phyloP scores from a whole-genome alignment of 1,284 basidiomycete genomes.

The Microbotryum lychnidis-dioicae region DNA sequence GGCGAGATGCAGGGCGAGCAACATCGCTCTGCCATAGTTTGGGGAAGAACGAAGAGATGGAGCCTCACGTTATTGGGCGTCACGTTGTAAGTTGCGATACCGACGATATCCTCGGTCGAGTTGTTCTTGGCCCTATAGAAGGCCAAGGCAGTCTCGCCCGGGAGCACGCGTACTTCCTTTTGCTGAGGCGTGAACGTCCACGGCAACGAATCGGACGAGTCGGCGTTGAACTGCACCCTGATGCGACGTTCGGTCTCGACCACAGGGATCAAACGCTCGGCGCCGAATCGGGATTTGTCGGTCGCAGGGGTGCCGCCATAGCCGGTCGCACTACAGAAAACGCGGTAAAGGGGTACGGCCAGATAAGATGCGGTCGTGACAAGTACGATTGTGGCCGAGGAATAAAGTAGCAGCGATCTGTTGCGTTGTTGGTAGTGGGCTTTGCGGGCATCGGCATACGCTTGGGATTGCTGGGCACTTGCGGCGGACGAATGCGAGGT shows the following conservation, averaged over 20 bases:
- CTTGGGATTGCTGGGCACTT: constrained; percentile 7
- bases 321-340: constrained; percentile 95
- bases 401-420: constrained; percentile 33
- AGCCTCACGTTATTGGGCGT: constrained; percentile 72
- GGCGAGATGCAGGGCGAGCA: neutral
- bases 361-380: constrained; percentile 85
- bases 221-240: constrained; percentile 92
- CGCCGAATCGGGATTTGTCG: constrained; percentile 66
- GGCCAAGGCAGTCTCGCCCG: constrained; percentile 90
- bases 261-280: constrained; percentile 69
- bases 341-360: constrained; percentile 91
- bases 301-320: constrained; percentile 92
- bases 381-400: constrained; percentile 52
- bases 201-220: constrained; percentile 76
- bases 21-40: neutral
- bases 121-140: constrained; percentile 93
- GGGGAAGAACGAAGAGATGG: neutral
- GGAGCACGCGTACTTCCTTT: constrained; percentile 79
- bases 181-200: constrained; percentile 92
- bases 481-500: neutral
- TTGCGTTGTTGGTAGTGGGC: constrained; percentile 22
- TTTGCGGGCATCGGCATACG: constrained; percentile 12
- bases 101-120: constrained; percentile 80
- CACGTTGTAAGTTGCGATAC: constrained; percentile 98
- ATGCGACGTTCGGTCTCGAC: constrained; percentile 52